These are phyloP conservation scores for Cymbopogon flexuosus DNA, from an alignment of 202 grass and related monocot genomes.

Conservation along the genomic window DNA sequence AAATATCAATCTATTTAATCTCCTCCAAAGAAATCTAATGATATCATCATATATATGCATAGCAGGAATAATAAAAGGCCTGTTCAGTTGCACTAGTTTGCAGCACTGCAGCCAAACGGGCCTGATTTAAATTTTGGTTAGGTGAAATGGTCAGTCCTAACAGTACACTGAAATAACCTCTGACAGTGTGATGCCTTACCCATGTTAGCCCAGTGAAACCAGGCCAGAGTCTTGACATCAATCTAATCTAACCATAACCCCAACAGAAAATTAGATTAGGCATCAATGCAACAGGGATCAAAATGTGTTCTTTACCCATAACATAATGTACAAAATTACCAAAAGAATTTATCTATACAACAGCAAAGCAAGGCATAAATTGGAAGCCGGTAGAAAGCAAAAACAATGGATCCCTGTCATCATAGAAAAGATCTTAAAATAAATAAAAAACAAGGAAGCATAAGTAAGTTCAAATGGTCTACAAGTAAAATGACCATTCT, in stretches of 20 bases:
- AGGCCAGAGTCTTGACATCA: neutral
- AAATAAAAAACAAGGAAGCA: neutral
- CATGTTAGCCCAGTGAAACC: neutral
- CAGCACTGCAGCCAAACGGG: neutral
- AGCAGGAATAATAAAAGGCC: slow-evolving; percentile 7
- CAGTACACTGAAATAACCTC: neutral
- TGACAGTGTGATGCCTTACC: neutral
- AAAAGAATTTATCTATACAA: too few species aligned
- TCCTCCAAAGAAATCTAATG: neutral
- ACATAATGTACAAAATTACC: neutral
- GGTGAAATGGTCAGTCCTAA: neutral
- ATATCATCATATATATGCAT: neutral
- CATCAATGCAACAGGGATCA: slow-evolving; percentile 13
- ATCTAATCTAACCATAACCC: neutral
- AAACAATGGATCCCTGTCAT: neutral
- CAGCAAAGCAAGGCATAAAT: neutral
- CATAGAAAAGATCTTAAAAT: too few species aligned
- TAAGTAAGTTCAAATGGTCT: neutral
- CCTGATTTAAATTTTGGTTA: neutral
- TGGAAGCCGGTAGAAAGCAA: neutral
- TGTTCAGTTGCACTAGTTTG: neutral
- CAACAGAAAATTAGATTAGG: neutral
- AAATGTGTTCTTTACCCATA: slow-evolving; percentile 1
- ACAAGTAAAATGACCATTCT: neutral
- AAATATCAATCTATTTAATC: neutral